phyloP scores from a whole-genome alignment of 2,329 filamentous ascomycete genomes.

The Fusarium newnesense region DNA sequence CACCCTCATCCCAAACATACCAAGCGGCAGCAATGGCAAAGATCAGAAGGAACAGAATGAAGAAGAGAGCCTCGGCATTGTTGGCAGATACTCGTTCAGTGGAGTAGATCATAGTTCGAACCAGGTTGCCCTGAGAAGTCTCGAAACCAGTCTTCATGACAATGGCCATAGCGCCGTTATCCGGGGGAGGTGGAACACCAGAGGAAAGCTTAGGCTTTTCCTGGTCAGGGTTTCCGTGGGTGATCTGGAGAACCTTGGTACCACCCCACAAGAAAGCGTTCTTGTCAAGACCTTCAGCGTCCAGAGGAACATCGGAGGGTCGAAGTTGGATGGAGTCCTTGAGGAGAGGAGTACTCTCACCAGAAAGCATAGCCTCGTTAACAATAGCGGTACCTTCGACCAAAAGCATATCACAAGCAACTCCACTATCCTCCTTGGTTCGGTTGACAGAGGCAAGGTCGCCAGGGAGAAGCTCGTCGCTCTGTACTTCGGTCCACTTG shows the following conservation, averaged over 20 bases:
- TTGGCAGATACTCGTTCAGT: conserved; percentile 99
- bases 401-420: conserved; percentile 96
- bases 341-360: conserved; percentile 94
- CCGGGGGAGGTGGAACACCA: conserved; percentile 84
- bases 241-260: conserved; percentile 96
- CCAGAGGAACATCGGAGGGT: conserved; percentile 81
- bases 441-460: conserved; percentile 92
- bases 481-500: conserved; percentile 88
- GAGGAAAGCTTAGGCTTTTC: conserved; percentile 77
- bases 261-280: conserved; percentile 96
- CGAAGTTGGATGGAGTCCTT: conserved; percentile 96
- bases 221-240: conserved; percentile 83
- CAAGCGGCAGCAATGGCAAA: conserved; percentile 98
- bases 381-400: conserved; percentile 97
- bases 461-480: conserved; percentile 91
- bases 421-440: conserved; percentile 96
- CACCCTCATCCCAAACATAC: conserved; percentile 99
- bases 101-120: conserved; percentile 99
- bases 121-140: conserved; percentile 96
- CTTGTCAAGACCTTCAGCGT: conserved; percentile 93
- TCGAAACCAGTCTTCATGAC: conserved; percentile 98
- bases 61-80: conserved; percentile 94
- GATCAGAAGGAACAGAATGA: conserved; percentile 95
- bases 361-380: conserved; percentile 99
- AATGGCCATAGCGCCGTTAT: conserved; percentile 92